phyloP scores from a whole-genome alignment of 1,139 yeast species.

The Kluyveromyces sp. region DNA sequence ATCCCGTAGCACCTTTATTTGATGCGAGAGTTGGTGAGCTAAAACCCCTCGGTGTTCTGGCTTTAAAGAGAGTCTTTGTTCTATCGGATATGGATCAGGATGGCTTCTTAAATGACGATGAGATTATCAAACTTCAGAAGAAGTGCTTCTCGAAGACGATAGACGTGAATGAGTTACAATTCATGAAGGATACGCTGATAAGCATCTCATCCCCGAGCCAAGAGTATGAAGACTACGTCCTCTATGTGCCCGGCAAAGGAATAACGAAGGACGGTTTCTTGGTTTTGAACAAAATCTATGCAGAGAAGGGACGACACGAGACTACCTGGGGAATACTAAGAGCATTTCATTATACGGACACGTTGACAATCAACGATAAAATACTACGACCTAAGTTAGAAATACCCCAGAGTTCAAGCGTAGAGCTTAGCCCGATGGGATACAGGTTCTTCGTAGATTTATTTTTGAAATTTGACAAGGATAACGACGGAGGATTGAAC shows the following conservation, averaged over 20 bases:
- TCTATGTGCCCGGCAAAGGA: constrained; percentile 40
- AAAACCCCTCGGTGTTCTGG: constrained; percentile 70
- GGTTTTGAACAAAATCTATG: constrained; percentile 67
- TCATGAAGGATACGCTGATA: constrained; percentile 39
- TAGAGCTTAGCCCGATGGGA: constrained; percentile 90
- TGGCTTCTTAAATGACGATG: constrained; percentile 65
- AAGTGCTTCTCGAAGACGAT: constrained; percentile 65
- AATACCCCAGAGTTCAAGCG: constrained; percentile 70
- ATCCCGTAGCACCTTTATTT: constrained; percentile 88
- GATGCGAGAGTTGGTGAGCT: constrained; percentile 84
- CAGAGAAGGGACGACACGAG: constrained; percentile 89
- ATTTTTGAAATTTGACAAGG: constrained; percentile 79
- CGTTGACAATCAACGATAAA: constrained; percentile 73
- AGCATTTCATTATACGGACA: constrained; percentile 84
- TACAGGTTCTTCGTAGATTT: constrained; percentile 86
- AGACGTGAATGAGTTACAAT: constrained; percentile 45
- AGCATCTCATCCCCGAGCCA: constrained; percentile 17
- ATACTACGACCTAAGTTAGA: constrained; percentile 73
- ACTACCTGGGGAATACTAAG: constrained; percentile 92
- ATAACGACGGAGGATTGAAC: constrained; percentile 90
- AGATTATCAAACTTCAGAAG: constrained; percentile 59
- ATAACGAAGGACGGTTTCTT: constrained; percentile 72
- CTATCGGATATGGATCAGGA: constrained; percentile 87
- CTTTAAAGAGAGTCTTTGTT: constrained; percentile 74
- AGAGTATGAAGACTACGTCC: constrained; percentile 14